Evolutionary conservation across 2,329 filamentous ascomycete genomes (phyloP).

Genomic region (Pseudohalonectria lignicola): DNA sequence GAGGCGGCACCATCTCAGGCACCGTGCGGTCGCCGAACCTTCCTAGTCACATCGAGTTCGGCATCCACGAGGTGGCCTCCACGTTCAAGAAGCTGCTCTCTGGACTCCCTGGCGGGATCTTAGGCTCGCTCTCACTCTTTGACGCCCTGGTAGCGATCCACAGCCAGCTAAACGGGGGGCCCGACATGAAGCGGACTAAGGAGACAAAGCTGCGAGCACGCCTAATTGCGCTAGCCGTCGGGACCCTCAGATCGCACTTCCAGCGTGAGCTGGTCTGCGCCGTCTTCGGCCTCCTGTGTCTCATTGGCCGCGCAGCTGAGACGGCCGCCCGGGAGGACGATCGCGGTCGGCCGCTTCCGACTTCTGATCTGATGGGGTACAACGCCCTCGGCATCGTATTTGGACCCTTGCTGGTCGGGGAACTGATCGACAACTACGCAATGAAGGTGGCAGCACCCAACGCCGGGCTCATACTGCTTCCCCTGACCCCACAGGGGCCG

Average conservation of each 20-base stretch:
- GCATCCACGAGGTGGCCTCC: constrained; percentile 55
- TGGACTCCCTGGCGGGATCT: constrained; percentile 49
- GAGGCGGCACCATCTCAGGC: constrained; percentile 26
- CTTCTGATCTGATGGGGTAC: constrained; percentile 53
- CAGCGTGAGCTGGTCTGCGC: constrained; percentile 54
- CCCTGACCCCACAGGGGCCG: constrained; percentile 28
- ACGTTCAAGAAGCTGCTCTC: constrained; percentile 56
- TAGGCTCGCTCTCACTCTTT: constrained; percentile 51
- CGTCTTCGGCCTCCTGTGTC: constrained; percentile 53
- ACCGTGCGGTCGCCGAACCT: constrained; percentile 50
- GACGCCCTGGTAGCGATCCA: constrained; percentile 52
- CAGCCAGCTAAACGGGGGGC: constrained; percentile 38
- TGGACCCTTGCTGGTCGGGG: constrained; percentile 51
- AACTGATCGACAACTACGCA: constrained; percentile 40
- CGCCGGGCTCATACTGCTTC: constrained; percentile 29
- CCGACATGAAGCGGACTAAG: constrained; percentile 40
- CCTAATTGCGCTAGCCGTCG: constrained; percentile 54
- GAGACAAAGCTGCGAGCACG: constrained; percentile 47
- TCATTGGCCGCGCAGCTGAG: constrained; percentile 49
- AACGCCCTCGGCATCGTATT: constrained; percentile 52
- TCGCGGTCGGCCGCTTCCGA: constrained; percentile 38
- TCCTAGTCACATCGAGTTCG: constrained; percentile 46
- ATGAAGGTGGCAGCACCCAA: constrained; percentile 31
- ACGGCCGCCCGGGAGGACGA: constrained; percentile 37
- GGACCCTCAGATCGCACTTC: constrained; percentile 46